These are phyloP conservation scores for Botrytis fragariae DNA, from an alignment of 2,329 filamentous ascomycete genomes.

Conservation along the genomic window DNA sequence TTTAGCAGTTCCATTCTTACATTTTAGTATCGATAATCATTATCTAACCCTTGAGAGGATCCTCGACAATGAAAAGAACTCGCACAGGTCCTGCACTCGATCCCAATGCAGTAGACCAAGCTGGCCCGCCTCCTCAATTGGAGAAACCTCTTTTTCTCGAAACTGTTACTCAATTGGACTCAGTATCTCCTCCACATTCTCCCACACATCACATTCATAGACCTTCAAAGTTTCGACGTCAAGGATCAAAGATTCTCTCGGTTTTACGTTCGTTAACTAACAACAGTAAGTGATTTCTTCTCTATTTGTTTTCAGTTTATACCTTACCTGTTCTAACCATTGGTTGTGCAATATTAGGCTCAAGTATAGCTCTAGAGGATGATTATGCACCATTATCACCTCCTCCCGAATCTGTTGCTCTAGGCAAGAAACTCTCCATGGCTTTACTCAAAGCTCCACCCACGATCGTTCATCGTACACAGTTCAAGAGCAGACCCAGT, in stretches of 20 bases:
- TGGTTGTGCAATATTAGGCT: background rate
- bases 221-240: constrained; percentile 42
- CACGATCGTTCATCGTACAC: constrained; percentile 45
- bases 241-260: constrained; percentile 45
- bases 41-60: background rate
- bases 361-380: background rate
- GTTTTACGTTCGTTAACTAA: constrained; percentile 45
- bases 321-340: background rate
- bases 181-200: constrained; percentile 32
- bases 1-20: constrained; percentile 16
- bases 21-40: constrained; percentile 14
- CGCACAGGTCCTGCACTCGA: constrained; percentile 23
- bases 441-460: constrained; percentile 42
- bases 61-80: constrained; percentile 29
- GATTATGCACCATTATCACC: constrained; percentile 15
- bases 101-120: constrained; percentile 13
- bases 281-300: constrained; percentile 33
- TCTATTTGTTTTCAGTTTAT: background rate
- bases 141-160: background rate
- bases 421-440: constrained; percentile 41
- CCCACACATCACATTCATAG: constrained; percentile 27
- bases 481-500: constrained; percentile 41
- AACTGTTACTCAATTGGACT: background rate
- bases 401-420: constrained; percentile 2
- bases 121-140: background rate